Evolutionary conservation across 2,329 filamentous ascomycete genomes (phyloP), one percentile per base, ranked within the genome.

Genomic region (Chaetomium globosum): DNA sequence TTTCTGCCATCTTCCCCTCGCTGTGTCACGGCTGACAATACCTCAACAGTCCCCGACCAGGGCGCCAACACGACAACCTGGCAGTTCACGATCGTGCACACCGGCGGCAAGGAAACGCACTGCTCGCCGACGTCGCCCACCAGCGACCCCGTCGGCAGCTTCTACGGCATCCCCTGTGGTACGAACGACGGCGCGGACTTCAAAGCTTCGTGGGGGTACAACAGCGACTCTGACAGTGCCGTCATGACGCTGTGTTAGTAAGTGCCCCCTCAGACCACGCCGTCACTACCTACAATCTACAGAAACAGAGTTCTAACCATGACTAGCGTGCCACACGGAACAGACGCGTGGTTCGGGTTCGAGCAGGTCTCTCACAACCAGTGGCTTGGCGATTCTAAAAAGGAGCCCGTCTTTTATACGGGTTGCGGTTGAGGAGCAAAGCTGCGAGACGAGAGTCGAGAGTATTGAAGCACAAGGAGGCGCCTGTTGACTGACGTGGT

Each of bases 271-370:
- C 36, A 19, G 12, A 16, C 12, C 36, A 39, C 13, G 36, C 36
- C 36, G 33, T 19, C 12, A 39, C 36, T 13, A 6, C 36, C 26
- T 26, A 26, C 2, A 19, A 13, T 36, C 33, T 36, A 36, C 10
- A 4, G 9, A 36, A 36, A 39, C 36, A 39, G n/a, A 48, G 21
- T 3, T 3, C 43, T 48, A 7, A 48, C 43, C 4, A 10, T 48
- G n/a, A n/a, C 43, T 30, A 68, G 67, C n/a, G n/a, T 53, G 4
- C 28, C 51, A 2, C 60, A 63, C n/a, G 67, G 68, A 1, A 67
- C 63, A 19, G 60, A 48, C 59, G 71, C 71, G 12, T 75, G 70
- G 68, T 75, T 75, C 66, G 73, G 73, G 19, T 75, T 69, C 66
- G 67, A 73, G 43, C 46, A 72, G 19, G 65, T 74, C 66, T 72